phyloP scores from a whole-genome alignment of 179 eudicot species.

The Beta macrorhiza region DNA sequence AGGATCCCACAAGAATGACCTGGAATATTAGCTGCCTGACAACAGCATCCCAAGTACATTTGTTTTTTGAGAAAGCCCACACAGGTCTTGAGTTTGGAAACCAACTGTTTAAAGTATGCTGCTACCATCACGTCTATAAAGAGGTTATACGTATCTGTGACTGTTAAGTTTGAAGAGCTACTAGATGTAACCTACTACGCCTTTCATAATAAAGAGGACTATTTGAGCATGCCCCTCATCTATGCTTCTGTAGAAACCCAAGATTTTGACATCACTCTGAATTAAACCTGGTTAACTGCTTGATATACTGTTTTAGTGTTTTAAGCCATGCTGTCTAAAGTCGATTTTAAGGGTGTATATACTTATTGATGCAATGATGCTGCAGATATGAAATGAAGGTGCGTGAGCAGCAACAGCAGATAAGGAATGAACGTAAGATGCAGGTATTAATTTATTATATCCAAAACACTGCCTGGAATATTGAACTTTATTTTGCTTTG shows the following conservation, averaged over 20 bases:
- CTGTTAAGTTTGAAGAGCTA: background rate
- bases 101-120: background rate
- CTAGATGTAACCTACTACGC: background rate
- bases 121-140: background rate
- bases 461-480: background rate
- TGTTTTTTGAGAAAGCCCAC: conserved; percentile 5
- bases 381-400: conserved; percentile 88
- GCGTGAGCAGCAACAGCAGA: conserved; percentile 81
- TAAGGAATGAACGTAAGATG: conserved; percentile 70
- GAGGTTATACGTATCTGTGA: background rate
- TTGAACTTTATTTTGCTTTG: conserved; percentile 1
- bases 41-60: background rate
- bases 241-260: background rate
- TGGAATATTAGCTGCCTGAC: background rate
- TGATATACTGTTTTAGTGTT: conserved; percentile 3
- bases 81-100: background rate
- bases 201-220: background rate
- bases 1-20: too few relatives aligned
- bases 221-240: background rate
- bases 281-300: background rate
- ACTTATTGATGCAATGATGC: conserved; percentile 21
- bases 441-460: conserved; percentile 53
- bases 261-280: background rate
- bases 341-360: background rate
- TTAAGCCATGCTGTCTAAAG: background rate